Evolutionary conservation across 1,284 basidiomycete species (phyloP), one percentile per base, ranked within the genome.

Genomic region (Cutaneotrichosporon mucoides): DNA sequence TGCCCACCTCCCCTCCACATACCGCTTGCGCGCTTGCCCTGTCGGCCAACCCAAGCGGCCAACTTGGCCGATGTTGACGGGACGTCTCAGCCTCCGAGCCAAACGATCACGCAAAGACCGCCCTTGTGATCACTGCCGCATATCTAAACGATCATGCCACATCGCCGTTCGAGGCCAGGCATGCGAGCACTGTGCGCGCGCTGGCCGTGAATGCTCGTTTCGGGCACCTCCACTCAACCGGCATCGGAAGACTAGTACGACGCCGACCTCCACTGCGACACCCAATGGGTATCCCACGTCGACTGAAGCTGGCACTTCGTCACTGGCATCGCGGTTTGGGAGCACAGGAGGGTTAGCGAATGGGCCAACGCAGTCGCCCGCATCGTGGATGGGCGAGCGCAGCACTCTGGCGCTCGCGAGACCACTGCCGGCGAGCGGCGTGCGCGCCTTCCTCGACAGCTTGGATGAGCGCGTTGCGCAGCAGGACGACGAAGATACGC

Each of bases 51-150:
- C 24, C 24, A 24, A 24, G 24, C 24, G 24, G 24, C 24, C 24
- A 24, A 24, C 24, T 24, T 24, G 24, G 24, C 24, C 24, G 24
- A 24, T 24, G 24, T 24, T 24, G 24, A 24, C 24, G 24, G 24
- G 24, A 24, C 24, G 24, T 24, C 24, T 24, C 24, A 64, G 63
- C 35, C 57, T 64, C 9, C 59, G 63, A 33, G 47, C 63, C 1
- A 45, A 50, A n/a, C 56, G 63, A 1, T 59, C 59, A 2, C 60
- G 60, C 38, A 64, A 67, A 36, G 65, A 67, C 53, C 46, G 65
- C n/a, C 65, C 65, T 2, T 67, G 65, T 51, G 65, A 67, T 44
- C 57, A 57, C 54, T 67, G 65, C 37, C 63, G 65, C 15, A 50
- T 56, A 1, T 59, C 64, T 0, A 65, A 67, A 33, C 61, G 61